These are phyloP conservation scores for Umbilicus rupestris DNA, from an alignment of 164 flowering plant species.

Conservation along the genomic window DNA sequence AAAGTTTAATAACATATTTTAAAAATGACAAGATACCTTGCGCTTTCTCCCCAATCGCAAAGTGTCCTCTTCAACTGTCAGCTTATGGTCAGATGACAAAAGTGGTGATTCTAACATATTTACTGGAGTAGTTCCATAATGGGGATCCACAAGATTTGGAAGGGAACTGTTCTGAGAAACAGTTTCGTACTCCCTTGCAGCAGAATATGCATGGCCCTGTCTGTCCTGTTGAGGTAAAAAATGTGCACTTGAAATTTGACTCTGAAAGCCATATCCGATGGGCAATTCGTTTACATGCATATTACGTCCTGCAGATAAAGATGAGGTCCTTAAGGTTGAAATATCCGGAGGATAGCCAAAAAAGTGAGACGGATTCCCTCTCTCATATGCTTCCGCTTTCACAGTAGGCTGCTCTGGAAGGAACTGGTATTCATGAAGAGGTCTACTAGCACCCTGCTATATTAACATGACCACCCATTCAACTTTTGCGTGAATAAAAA, in stretches of 20 bases:
- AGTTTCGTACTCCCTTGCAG: slow-evolving; percentile 42
- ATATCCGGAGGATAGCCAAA: slow-evolving; percentile 41
- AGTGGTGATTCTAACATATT: slow-evolving; percentile 37
- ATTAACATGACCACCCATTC: not conserved
- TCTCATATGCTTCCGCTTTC: slow-evolving; percentile 53
- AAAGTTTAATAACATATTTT: not conserved
- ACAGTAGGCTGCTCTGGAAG: slow-evolving; percentile 84
- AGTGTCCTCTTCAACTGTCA: slow-evolving; percentile 40
- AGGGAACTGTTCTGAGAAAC: slow-evolving; percentile 32
- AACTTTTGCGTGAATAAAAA: not conserved
- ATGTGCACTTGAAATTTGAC: slow-evolving; percentile 35
- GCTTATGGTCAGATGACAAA: slow-evolving; percentile 38
- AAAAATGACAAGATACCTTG: slow-evolving; percentile 40
- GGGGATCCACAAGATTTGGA: slow-evolving; percentile 28
- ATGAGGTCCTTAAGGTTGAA: slow-evolving; percentile 31
- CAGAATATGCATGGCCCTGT: slow-evolving; percentile 33
- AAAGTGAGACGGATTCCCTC: slow-evolving; percentile 39
- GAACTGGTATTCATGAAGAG: slow-evolving; percentile 79
- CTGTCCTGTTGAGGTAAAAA: slow-evolving; percentile 49
- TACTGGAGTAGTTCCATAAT: slow-evolving; percentile 38
- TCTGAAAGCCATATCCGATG: slow-evolving; percentile 36
- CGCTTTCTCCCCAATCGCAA: slow-evolving; percentile 61
- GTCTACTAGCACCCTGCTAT: slow-evolving; percentile 35
- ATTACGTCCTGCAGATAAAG: slow-evolving; percentile 31
- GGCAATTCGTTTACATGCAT: slow-evolving; percentile 42